These are phyloP conservation scores for Spinacia oleracea DNA, from an alignment of 179 eudicot species.

Conservation along the genomic window DNA sequence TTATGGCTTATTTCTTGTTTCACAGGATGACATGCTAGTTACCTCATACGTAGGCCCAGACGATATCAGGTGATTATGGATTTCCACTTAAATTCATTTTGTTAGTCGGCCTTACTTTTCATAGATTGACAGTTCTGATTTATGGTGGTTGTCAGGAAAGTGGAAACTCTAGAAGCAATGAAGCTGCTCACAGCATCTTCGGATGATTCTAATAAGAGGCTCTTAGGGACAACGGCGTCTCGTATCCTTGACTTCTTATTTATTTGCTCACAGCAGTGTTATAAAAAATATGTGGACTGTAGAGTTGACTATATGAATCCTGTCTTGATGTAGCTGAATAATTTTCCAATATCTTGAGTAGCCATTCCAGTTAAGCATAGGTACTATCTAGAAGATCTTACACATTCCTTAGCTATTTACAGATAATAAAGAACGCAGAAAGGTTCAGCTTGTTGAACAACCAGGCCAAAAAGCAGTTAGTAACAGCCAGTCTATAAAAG, in stretches of 20 bases:
- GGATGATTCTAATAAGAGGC: slow-evolving; percentile 80
- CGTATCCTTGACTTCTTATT: slow-evolving; percentile 62
- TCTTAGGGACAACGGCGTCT: slow-evolving; percentile 56
- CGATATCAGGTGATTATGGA: slow-evolving; percentile 34
- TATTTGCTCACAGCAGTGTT: neutral
- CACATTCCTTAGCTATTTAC: slow-evolving; percentile 48
- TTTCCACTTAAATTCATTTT: neutral
- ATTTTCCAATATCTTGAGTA: neutral
- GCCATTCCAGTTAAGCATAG: neutral
- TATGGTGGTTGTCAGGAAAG: slow-evolving; percentile 49
- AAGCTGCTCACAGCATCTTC: slow-evolving; percentile 71
- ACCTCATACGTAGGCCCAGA: slow-evolving; percentile 40
- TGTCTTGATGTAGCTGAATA: neutral
- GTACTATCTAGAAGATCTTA: neutral
- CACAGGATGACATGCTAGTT: slow-evolving; percentile 48
- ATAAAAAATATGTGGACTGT: neutral
- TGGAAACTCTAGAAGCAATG: slow-evolving; percentile 54
- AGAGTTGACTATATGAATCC: neutral
- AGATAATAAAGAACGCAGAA: slow-evolving; percentile 88
- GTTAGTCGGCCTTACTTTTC: neutral
- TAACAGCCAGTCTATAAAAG: slow-evolving; percentile 56
- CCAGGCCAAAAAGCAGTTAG: slow-evolving; percentile 71
- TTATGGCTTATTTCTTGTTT: slow-evolving; percentile 11
- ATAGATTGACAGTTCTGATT: slow-evolving; percentile 16
- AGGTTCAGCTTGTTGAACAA: slow-evolving; percentile 86